Base-by-base conservation (phyloP, 176 grass and related monocot genomes). In the Microstegium vimineum region DNA sequence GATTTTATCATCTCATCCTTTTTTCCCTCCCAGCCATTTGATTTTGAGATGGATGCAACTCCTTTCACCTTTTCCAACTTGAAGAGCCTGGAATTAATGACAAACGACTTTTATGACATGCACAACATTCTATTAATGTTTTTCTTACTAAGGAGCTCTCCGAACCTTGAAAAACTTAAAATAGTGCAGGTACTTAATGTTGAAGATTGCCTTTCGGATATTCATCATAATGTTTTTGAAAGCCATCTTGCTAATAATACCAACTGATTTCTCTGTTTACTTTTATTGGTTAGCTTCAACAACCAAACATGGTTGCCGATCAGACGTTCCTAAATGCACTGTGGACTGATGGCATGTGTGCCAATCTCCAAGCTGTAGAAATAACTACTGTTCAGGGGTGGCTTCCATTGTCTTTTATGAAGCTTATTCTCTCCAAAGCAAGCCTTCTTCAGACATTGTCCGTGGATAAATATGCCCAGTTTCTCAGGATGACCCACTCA, bases 141-240 rank as follows among this genome's bases (percentile, higher is more conserved):
- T 71, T 46, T 20, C 74, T 71, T 85, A 36, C 36, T 71, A 34
- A 70, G 51, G 66, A 85, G 20, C 46, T 27, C 74, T 18, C 74
- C 74, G 2, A 78, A 71, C 22, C 74, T 85, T 34, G 43, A 85
- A 45, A 56, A 56, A 46, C 74, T 85, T 10, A 52, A 78, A 78
- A 62, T 78, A 62, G 1, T n/a, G n/a, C n/a, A 18, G 83, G 83
- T 85, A n/a, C n/a, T n/a, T n/a, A 85, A 69, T n/a, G 4, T 23
- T 22, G 20, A n/a, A 14, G 18, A 0, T 5, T 40, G 20, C 20
- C 18, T n/a, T 11, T 68, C 3, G 8, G 20, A 22, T 38, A 54
- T 8, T 54, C 17, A 54, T 54, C 6, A n/a, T 54, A 6, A 4
- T 8, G 17, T 38, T n/a, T n/a, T 6, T 40, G 9, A 37, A 69